phyloP scores from a whole-genome alignment of 2,329 filamentous ascomycete genomes.

The Clarireedia homoeocarpa region DNA sequence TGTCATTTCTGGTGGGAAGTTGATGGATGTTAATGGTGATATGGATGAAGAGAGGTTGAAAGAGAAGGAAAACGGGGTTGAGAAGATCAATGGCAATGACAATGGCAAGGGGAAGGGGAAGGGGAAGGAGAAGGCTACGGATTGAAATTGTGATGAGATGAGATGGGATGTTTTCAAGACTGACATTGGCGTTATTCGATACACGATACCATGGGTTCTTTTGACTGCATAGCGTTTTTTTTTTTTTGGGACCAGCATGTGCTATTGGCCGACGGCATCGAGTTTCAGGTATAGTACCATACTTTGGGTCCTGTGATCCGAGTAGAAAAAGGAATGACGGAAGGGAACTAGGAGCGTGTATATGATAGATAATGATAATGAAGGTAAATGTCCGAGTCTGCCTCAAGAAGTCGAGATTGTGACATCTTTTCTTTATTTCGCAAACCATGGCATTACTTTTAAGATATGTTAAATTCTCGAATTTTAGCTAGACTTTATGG shows the following conservation, averaged over 20 bases:
- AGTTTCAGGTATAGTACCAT: background rate
- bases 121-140: background rate
- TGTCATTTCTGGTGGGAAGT: constrained; percentile 20
- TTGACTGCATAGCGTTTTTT: background rate
- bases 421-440: too few relatives aligned
- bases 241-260: background rate
- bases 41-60: constrained; percentile 14
- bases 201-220: background rate
- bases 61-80: background rate
- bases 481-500: too few relatives aligned
- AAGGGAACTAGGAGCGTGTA: too few relatives aligned
- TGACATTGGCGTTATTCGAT: background rate
- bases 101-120: background rate
- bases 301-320: too few relatives aligned
- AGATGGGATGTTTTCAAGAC: background rate
- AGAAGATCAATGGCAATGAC: background rate
- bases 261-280: too few relatives aligned
- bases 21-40: constrained; percentile 16
- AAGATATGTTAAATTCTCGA: too few relatives aligned
- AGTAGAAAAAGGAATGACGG: too few relatives aligned
- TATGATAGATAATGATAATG: too few relatives aligned
- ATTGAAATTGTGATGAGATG: background rate
- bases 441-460: too few relatives aligned
- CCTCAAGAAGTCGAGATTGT: too few relatives aligned
- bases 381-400: too few relatives aligned